phyloP scores from a whole-genome alignment of 768 basidiomycete species.

The Vararia minispora region DNA sequence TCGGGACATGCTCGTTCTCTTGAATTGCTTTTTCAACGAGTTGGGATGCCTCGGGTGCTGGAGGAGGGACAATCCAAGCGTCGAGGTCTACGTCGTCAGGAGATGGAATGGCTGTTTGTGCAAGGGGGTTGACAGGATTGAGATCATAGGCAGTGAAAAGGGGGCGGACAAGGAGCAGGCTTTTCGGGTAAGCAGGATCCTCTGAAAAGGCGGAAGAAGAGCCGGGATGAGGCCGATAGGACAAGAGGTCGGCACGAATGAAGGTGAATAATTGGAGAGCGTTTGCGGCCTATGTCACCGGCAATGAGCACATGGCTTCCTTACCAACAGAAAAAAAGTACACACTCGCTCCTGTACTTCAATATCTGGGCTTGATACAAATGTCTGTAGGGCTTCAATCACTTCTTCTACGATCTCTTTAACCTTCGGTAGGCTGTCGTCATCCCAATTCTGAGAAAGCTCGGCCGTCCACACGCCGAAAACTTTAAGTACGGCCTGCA shows the following conservation, averaged over 20 bases:
- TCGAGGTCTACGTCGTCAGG: constrained; percentile 87
- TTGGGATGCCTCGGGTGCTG: constrained; percentile 24
- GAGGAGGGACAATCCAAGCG: constrained; percentile 68
- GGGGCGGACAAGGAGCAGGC: constrained; percentile 75
- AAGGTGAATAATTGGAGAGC: constrained; percentile 65
- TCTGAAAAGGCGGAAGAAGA: constrained; percentile 21
- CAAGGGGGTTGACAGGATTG: constrained; percentile 69
- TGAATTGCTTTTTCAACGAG: constrained; percentile 22
- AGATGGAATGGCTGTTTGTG: constrained; percentile 70
- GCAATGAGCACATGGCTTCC: constrained; percentile 3
- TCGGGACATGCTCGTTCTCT: constrained; percentile 27
- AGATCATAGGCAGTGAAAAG: constrained; percentile 71
- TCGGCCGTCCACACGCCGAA: constrained; percentile 80
- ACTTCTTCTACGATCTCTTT: constrained; percentile 54
- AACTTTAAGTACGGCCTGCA: constrained; percentile 77
- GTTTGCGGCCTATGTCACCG: constrained; percentile 59
- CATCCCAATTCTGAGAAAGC: constrained; percentile 66
- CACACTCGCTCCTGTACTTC: constrained; percentile 90
- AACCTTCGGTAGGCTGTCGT: constrained; percentile 55
- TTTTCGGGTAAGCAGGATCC: constrained; percentile 72
- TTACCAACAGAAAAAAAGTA: constrained; percentile 3
- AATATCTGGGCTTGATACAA: constrained; percentile 54
- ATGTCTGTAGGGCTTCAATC: constrained; percentile 43
- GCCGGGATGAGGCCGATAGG: constrained; percentile 32
- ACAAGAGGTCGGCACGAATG: constrained; percentile 59